Base-by-base conservation (phyloP, 306 rosid species). In the Cicer bijugum region DNA sequence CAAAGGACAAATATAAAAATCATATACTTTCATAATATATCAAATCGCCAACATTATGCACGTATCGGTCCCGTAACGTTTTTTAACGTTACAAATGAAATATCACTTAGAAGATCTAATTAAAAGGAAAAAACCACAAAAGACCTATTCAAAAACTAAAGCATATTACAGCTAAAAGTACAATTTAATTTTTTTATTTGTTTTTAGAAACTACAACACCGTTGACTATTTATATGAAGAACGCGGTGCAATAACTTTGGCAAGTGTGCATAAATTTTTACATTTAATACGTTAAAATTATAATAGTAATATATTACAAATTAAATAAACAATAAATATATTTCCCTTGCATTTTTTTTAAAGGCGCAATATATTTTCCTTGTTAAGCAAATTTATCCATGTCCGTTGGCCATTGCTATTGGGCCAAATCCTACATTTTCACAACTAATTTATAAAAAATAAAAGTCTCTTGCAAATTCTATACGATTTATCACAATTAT, bases 301-400 rank as follows among this genome's bases (percentile, higher is more conserved):
- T 50, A 50, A 1, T 50, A 48, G 14, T 12, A n/a, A 50, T 50
- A 50, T 50, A 57, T 38, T 60, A 37, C 8, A 40, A 16, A 40
- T 7, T 60, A 35, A 63, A 63, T 3, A 8, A 38, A 62, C 47
- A 62, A 56, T 9, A 55, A 55, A 62, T 63, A 7, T 38, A 17
- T 65, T 43, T 43, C 7, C 19, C 7, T 11, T 65, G 10, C 38
- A 4, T 6, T 65, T 28, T 23, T 23, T 28, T 28, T 28, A 28
- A 28, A 28, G 4, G 33, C 33, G 33, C 33, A 55, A 62, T 39
- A 7, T 38, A 17, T 65, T 43, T 43, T 12, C 19, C 7, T 11
- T 65, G 10, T 61, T 44, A 44, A 44, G 11, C 55, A 65, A 65
- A 44, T 43, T 23, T 67, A 67, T 12, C 72, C 11, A 12, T 20